Base-by-base conservation (phyloP, 177 flowering plant species). In the Vitis hybrid region DNA sequence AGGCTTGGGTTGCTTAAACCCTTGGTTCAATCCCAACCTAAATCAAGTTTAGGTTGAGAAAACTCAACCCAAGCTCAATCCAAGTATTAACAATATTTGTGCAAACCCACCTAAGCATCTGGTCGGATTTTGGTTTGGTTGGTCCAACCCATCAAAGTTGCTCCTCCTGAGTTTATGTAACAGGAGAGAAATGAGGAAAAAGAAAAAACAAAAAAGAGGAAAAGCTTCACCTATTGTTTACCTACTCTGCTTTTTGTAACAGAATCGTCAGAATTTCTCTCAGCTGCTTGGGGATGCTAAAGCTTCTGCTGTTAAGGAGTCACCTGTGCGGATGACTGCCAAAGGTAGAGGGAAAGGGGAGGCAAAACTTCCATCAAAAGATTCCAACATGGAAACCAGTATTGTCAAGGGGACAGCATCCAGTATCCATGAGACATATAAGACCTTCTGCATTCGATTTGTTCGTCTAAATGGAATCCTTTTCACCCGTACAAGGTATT, bases 391-490 rank as follows among this genome's bases (percentile, higher is more conserved):
- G 33, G 93, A 83, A 53, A 51, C 70, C 2, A 71, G 51, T 72
- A 58, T 74, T 51, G 63, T 61, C 9, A 83, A 84, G 70, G 97
- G 82, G 51, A 78, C 21, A 51, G 69, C 70, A 13, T 49, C 74
- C 49, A 72, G 58, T 70, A 64, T 70, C 8, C 71, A 66, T 12
- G 96, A 88, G 45, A 75, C 68, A 16, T 81, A 67, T 58, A 90
- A 88, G 80, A 71, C 83, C 22, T 90, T 95, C 55, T 79, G 90
- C 75, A 82, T 80, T 72, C 83, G 88, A 39, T 95, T 91, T 87
- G 89, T 93, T 51, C 87, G 97, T 51, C 79, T 95, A 18, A 90
- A 91, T 89, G 99, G 99, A 51, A 85, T 95, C 72, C 89, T 93
- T 22, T 93, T 96, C 72, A 91, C 98, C 1, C 89, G 90, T 48